Conservation (phyloP, 2,329 filamentous ascomycete genomes). For the Diaporthe vexans region DNA sequence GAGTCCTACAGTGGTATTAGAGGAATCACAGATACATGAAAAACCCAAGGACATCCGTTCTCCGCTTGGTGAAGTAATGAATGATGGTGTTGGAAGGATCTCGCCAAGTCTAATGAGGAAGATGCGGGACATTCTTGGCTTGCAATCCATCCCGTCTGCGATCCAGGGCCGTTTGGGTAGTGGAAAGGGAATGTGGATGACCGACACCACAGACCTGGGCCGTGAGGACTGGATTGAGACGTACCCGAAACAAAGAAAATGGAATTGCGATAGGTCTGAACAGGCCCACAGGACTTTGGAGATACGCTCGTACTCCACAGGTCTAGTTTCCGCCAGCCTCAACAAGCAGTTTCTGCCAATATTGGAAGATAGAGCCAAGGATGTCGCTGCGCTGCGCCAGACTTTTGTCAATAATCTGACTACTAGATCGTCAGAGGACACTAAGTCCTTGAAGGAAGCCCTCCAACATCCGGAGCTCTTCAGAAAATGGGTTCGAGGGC, state of each 20-base stretch:
- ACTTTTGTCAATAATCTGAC: constrained; percentile 64
- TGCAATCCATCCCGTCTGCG: constrained; percentile 69
- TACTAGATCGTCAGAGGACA: constrained; percentile 64
- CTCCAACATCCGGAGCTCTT: constrained; percentile 65
- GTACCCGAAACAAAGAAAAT: constrained; percentile 77
- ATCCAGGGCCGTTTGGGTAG: constrained; percentile 80
- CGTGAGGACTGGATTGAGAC: constrained; percentile 76
- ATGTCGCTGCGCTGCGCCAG: constrained; percentile 59
- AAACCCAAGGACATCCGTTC: constrained; percentile 55
- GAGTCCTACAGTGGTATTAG: constrained; percentile 59
- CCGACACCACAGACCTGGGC: constrained; percentile 64
- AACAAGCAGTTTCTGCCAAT: constrained; percentile 80
- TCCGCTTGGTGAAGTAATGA: constrained; percentile 65
- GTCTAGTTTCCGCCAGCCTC: constrained; percentile 66
- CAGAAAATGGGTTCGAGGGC: constrained; percentile 66
- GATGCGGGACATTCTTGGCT: constrained; percentile 65
- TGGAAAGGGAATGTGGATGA: constrained; percentile 82
- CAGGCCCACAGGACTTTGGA: constrained; percentile 74
- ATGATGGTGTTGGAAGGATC: constrained; percentile 76
- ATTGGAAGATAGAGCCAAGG: constrained; percentile 70
- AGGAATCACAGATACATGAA: constrained; percentile 61
- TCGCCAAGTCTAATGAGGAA: constrained; percentile 70
- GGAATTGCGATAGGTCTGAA: constrained; percentile 65
- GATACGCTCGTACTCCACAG: constrained; percentile 64
- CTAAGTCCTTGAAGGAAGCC: constrained; percentile 64